A percentile compares a stretch with the other conserved stretches of the same genome.
These are phyloP conservation scores for Wickerhamiella allomyrinae DNA, from an alignment of 805 yeast genomes.

Conservation along the genomic window DNA sequence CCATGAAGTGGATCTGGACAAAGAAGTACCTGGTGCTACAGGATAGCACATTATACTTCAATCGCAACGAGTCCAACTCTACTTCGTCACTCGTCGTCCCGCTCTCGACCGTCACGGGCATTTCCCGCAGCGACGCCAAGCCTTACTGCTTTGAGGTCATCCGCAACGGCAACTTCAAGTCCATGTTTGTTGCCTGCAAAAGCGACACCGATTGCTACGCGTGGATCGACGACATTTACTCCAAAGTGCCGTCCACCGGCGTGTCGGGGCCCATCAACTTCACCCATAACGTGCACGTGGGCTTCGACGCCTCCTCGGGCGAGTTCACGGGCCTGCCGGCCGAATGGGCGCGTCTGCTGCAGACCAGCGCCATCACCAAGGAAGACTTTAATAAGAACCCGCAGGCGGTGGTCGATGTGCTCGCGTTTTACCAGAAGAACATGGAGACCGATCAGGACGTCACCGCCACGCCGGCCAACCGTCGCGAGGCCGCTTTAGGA, in stretches of 20 bases:
- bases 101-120: conserved; percentile 43
- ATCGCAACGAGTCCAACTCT: conserved; percentile 42
- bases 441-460: conserved; percentile 13
- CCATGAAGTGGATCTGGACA: conserved; percentile 78
- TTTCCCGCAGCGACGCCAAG: conserved; percentile 54
- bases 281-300: conserved; percentile 92
- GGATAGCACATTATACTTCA: conserved; percentile 61
- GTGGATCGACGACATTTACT: conserved; percentile 76
- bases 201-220: conserved; percentile 66
- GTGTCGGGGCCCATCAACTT: conserved; percentile 91
- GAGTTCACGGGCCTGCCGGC: conserved; percentile 84
- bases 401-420: conserved; percentile 84
- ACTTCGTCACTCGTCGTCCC: conserved; percentile 30
- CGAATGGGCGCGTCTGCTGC: conserved; percentile 76
- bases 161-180: conserved; percentile 33
- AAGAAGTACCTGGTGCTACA: conserved; percentile 67
- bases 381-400: conserved; percentile 86
- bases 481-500: too few relatives aligned
- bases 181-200: conserved; percentile 62
- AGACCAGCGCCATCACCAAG: conserved; percentile 75
- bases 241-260: conserved; percentile 28
- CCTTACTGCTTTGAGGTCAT: conserved; percentile 71
- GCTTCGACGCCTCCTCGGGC: conserved; percentile 70
- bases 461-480: conserved; percentile 1
- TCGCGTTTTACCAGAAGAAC: conserved; percentile 48